Evolutionary conservation across 2,329 filamentous ascomycete species (phyloP), one percentile per base, ranked within the genome.

Genomic region (Talaromyces sp.): DNA sequence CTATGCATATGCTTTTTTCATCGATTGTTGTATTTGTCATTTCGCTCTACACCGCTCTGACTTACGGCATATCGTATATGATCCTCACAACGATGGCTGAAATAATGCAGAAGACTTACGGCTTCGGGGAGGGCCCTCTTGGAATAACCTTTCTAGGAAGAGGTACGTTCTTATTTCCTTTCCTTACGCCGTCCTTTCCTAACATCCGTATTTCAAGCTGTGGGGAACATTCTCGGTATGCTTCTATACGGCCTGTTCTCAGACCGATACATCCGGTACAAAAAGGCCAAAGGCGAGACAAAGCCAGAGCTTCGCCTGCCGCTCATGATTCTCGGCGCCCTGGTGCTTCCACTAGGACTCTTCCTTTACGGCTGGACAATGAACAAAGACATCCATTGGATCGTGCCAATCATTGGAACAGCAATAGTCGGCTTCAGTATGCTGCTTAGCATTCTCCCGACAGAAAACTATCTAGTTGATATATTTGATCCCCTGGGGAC

Each of bases 381-480:
- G 0, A 71, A 84, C 59, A 70, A 76, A 33, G 67, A 72, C 2
- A 71, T 77, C 0, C 82, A 84, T 66, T 86, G 82, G 81, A 81
- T 85, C 47, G 74, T 84, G 10, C 82, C 82, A 0, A 83, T 86
- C 63, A 73, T 85, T 49, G 79, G 78, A 8, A 80, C 82, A 1
- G 75, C 76, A 5, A 72, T 84, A 11, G 81, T 84, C 28, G 80
- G 81, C 0, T 73, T 76, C 2, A 83, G 83, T 0, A 77, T 80
- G 8, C 84, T 84, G 44, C 49, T 59, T 17, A 62, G 60, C 32
- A 81, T 84, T 30, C 66, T 70, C 68, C 81, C 81, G 55, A 78
- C 82, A 51, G 81, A 84, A 54, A 84, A 82, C 22, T 88, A 88
- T 66, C 77, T 87, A 3, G 80, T 87, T 25, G 84, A 87, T 62